Evolutionary conservation across 75 land plant genomes (phyloP).

Genomic region (Selaginella moellendorffii): DNA sequence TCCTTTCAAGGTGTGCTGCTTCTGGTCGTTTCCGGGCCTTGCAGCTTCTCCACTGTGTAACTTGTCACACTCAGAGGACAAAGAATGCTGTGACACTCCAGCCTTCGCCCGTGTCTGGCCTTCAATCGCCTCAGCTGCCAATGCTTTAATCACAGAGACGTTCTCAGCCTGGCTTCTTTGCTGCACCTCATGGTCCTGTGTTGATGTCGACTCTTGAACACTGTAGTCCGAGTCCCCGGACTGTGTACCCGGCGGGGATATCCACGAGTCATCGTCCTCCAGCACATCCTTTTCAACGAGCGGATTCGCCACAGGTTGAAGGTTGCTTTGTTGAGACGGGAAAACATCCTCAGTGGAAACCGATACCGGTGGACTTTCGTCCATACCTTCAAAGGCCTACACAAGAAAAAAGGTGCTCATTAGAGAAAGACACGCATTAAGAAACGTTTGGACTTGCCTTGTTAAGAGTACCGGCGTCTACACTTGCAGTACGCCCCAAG

Average conservation of each 20-base stretch:
- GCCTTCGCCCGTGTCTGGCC: too few relatives aligned
- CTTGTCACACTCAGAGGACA: too few relatives aligned
- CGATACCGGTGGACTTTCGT: conserved; percentile 38
- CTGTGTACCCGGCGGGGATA: conserved; percentile 58
- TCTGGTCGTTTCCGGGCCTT: neutral
- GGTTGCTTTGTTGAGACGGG: too few relatives aligned
- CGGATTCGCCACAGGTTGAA: too few relatives aligned
- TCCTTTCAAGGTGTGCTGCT: neutral
- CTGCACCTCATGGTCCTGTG: too few relatives aligned
- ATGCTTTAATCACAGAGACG: too few relatives aligned
- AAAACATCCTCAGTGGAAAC: conserved; percentile 17
- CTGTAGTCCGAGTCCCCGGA: neutral
- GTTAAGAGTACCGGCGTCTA: conserved; percentile 89
- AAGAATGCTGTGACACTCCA: too few relatives aligned
- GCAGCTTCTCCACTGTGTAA: neutral
- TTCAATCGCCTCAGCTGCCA: too few relatives aligned
- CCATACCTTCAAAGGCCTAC: conserved; percentile 87
- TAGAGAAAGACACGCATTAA: neutral
- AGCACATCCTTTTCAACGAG: too few relatives aligned
- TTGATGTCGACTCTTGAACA: neutral
- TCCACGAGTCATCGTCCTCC: conserved; percentile 59
- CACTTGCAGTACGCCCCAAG: conserved; percentile 67
- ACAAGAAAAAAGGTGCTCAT: conserved; percentile 1
- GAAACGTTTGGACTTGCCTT: conserved; percentile 33
- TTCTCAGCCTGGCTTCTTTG: too few relatives aligned